These are phyloP conservation scores for Cyberlindnera bimundalis DNA, from an alignment of 805 yeast genomes.

Conservation along the genomic window DNA sequence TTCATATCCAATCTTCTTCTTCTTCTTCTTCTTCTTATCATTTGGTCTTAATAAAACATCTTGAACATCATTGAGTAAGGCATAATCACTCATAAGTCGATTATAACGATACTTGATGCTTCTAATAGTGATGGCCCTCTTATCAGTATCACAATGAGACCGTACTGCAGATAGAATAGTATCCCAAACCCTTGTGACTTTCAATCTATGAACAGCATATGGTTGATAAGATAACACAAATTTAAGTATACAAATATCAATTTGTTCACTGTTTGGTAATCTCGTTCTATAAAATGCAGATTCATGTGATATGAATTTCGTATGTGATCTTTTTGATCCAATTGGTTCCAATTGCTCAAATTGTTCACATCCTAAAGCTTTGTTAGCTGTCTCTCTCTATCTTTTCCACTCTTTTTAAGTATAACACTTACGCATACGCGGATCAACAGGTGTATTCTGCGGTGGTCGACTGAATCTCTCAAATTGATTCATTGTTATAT, in stretches of 20 bases:
- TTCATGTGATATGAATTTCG: too few relatives aligned
- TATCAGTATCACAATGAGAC: not conserved
- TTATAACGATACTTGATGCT: slow-evolving; percentile 4
- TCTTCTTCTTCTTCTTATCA: not conserved
- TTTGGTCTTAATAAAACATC: not conserved
- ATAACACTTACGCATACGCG: slow-evolving; percentile 1
- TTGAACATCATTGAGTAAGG: not conserved
- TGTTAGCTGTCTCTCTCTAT: too few relatives aligned
- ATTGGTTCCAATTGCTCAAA: too few relatives aligned
- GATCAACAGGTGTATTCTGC: slow-evolving; percentile 11
- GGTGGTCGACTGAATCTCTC: slow-evolving; percentile 5
- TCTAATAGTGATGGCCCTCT: not conserved
- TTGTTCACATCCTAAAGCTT: too few relatives aligned
- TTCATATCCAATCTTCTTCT: too few relatives aligned
- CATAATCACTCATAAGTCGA: not conserved
- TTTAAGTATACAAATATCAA: not conserved
- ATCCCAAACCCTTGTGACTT: not conserved
- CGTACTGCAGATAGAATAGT: not conserved
- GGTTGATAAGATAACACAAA: slow-evolving; percentile 1
- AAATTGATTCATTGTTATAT: too few relatives aligned
- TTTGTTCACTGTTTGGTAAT: not conserved
- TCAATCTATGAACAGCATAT: not conserved
- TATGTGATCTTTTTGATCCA: too few relatives aligned
- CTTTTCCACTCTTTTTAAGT: too few relatives aligned
- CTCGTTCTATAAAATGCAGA: not conserved